Evolutionary conservation across 169 alveolate genomes (phyloP), one percentile per base, ranked within the genome.

Genomic region (Plasmodium chabaudi): DNA sequence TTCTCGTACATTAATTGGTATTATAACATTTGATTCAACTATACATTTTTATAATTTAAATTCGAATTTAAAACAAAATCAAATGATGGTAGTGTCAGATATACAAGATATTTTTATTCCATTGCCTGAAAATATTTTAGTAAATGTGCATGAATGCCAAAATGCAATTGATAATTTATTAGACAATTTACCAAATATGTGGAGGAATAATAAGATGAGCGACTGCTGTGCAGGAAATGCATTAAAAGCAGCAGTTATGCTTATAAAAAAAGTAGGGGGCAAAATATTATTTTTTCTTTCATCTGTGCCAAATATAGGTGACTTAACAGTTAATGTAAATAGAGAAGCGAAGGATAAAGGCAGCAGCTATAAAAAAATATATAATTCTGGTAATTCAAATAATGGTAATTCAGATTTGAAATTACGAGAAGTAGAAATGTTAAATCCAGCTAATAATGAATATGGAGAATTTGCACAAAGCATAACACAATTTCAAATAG

Each of bases 201-300:
- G 97, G 96, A 94, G 94, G 73, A 93, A 97, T 70, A 96, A 94
- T 46, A 89, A 94, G 61, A 77, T 89, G 25, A 98, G 95, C 25
- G 94, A 94, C 42, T 93, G 97, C 64, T 84, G 97, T 95, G 94
- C 92, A 56, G 88, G 98, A 15, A 94, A 95, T 55, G 99, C 99
- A 12, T 72, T 97, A 68, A 94, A 93, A 61, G 98, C 98, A 6
- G 98, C 99, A 34, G 92, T 94, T 51, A 89, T 96, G 95, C 96
- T 97, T 23, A 93, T 96, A 95, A 95, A 96, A 77, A 97, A 97
- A 87, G 95, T 96, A n/a, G 99, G 99, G 12, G 99, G 99, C 39
- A 97, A 97, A 93, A 87, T 97, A 23, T 60, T 96, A 69, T 93
- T 96, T 65, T 97, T 96, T 88, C 88, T 94, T 27, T 93, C 98